Base-by-base conservation (phyloP, 2,329 filamentous ascomycete genomes). In the Periconia macrospinosa region DNA sequence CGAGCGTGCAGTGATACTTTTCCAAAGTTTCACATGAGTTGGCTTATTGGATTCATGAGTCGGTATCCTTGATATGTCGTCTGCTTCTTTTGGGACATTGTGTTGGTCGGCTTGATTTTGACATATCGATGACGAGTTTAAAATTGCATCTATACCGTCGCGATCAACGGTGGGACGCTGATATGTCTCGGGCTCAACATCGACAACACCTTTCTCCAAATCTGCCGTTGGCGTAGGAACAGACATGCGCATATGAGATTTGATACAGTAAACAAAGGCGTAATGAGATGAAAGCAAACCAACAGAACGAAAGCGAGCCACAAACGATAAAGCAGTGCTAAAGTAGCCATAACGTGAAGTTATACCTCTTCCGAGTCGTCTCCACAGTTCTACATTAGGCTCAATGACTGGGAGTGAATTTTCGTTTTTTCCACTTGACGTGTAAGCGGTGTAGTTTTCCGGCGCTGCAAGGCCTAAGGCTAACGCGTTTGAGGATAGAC, bases 1-100 rank as follows among this genome's bases (percentile, higher is more conserved):
- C n/a, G 66, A 68, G 41, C 69, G 67, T 2, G 63, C 52, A 30
- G 67, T 69, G 40, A 73, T 49, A 0, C 58, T 60, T 56, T 67
- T 70, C 23, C 62, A 57, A 18, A 72, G 15, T 13, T 3, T 37
- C 33, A 10, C 33, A 14, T 3, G 33, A 3, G 15, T 37, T 37
- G 33, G 33, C 11, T n/a, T 37, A 13, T 37, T 13, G 11, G 33
- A 37, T n/a, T 13, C 11, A n/a, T 37, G 33, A n/a, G 33, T 37
- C 5, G 5, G 33, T 37, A 37, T 37, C 11, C 33, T 37, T 5
- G 33, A 37, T 37, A 37, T 37, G 3, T 37, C 33, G 5, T 37
- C 33, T 37, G 5, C 33, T 13, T 37, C 11, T 37, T 37, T n/a
- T 37, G 33, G 11, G 11, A 5, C 33, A 37, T 37, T 13, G 11